phyloP scores from a whole-genome alignment of 768 basidiomycete species.

The Suillus variegatus region DNA sequence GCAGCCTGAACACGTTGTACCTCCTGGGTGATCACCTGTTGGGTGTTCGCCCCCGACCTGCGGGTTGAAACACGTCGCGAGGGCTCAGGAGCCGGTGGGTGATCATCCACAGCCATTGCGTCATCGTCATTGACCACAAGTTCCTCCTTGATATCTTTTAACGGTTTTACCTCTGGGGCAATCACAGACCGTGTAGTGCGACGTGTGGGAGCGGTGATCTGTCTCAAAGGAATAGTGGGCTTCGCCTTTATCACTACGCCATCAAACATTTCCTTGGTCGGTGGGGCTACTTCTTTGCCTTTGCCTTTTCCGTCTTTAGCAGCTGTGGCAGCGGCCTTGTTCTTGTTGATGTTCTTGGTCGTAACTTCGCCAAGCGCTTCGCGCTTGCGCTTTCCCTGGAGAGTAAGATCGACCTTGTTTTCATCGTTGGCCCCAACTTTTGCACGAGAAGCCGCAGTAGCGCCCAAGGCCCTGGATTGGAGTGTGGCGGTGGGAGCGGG shows the following conservation, averaged over 20 bases:
- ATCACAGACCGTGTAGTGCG: slow-evolving; percentile 35
- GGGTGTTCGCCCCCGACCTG: slow-evolving; percentile 25
- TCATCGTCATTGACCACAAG: slow-evolving; percentile 43
- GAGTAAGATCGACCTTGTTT: slow-evolving; percentile 46
- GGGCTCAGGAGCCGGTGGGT: slow-evolving; percentile 24
- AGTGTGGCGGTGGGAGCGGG: slow-evolving; percentile 34
- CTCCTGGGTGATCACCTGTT: slow-evolving; percentile 29
- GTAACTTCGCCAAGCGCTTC: slow-evolving; percentile 75
- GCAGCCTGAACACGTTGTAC: slow-evolving; percentile 28
- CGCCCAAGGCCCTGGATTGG: slow-evolving; percentile 44
- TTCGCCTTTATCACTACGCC: slow-evolving; percentile 64
- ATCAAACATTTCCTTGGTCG: slow-evolving; percentile 55
- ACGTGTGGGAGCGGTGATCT: slow-evolving; percentile 46
- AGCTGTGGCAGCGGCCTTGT: slow-evolving; percentile 42
- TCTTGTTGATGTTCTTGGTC: slow-evolving; percentile 47
- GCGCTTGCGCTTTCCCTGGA: slow-evolving; percentile 71
- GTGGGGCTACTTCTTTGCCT: slow-evolving; percentile 39
- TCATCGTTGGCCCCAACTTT: slow-evolving; percentile 32
- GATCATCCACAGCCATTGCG: slow-evolving; percentile 53
- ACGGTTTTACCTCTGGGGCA: slow-evolving; percentile 26
- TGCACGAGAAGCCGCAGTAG: slow-evolving; percentile 38
- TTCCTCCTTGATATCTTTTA: slow-evolving; percentile 38
- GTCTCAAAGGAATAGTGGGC: slow-evolving; percentile 39
- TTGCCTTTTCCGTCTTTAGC: slow-evolving; percentile 54
- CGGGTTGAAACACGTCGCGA: slow-evolving; percentile 23